Base-by-base conservation (phyloP, 1,139 yeast species). In the Yarrowia galli region DNA sequence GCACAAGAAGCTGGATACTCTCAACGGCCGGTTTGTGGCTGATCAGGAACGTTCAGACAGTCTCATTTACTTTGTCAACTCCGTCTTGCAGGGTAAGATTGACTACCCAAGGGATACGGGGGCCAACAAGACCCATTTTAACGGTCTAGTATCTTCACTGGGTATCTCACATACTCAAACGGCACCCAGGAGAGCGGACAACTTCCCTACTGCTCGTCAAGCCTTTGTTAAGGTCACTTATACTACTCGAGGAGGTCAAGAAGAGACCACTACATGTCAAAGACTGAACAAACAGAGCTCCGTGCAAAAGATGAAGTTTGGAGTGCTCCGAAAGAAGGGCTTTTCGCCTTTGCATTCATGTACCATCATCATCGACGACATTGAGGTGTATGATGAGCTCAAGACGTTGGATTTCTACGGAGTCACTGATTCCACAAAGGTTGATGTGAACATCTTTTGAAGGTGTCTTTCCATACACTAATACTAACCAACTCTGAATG, bases 341-440 rank as follows among this genome's bases (percentile, higher is more conserved):
- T 32, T 7, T n/a, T 58, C 64, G 38, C 64, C 64, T 12, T 8
- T 58, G 40, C 38, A 28, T 15, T 2, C n/a, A 2, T 28, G 64
- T 8, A 13, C 18, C 0, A 13, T 58, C 1, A 32, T 58, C 8
- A 58, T 58, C 20, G 64, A 58, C 25, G 51, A 43, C 22, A 43
- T 58, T 15, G 64, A 58, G 42, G 64, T 58, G 10, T 58, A 58
- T 9, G 64, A 58, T 8, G 64, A 58, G 42, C 51, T 58, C 18
- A 58, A 58, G 28, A 58, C 64, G 32, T 20, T 58, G 51, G 64
- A 58, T 13, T 58, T 58, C n/a, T 58, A 58, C 20, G 64, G 64
- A 0, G 64, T 58, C 7, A 15, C 10, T 3, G 51, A 43, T 28
- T n/a, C 6, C 4, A 15, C 51, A 2, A 58, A 58, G 32, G 49